Conservation (phyloP, 2,329 filamentous ascomycete species). For the Penicillium sp. region DNA sequence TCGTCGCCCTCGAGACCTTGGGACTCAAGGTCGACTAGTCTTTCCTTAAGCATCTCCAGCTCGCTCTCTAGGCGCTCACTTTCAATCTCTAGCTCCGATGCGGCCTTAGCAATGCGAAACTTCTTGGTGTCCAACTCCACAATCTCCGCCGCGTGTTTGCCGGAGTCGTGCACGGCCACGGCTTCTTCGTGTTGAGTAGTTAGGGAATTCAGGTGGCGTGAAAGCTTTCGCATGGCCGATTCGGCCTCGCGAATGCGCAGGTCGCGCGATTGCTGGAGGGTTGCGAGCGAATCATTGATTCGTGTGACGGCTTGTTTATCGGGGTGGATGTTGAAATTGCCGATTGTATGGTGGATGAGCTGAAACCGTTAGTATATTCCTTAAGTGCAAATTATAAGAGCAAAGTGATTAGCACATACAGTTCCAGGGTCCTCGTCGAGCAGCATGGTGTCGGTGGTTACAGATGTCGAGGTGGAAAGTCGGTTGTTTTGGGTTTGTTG, state of each 20-base stretch:
- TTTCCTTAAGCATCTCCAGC: slow-evolving; percentile 69
- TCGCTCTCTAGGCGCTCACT: slow-evolving; percentile 85
- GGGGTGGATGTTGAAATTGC: slow-evolving; percentile 90
- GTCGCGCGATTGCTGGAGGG: slow-evolving; percentile 79
- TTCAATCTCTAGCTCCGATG: slow-evolving; percentile 86
- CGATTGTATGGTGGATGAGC: slow-evolving; percentile 88
- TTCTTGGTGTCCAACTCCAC: slow-evolving; percentile 87
- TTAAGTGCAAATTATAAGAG: too few species aligned
- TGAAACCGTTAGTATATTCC: slow-evolving; percentile 37
- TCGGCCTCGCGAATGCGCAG: slow-evolving; percentile 71
- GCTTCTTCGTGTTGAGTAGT: slow-evolving; percentile 75
- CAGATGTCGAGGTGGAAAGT: neutral
- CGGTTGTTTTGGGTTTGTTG: slow-evolving; percentile 32
- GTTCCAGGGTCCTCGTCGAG: slow-evolving; percentile 90
- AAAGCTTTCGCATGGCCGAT: slow-evolving; percentile 65
- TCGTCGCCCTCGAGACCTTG: slow-evolving; percentile 78
- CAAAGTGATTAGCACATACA: slow-evolving; percentile 51
- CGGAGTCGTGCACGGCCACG: slow-evolving; percentile 69
- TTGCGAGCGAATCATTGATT: slow-evolving; percentile 77
- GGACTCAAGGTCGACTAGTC: slow-evolving; percentile 77
- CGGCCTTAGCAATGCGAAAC: slow-evolving; percentile 90
- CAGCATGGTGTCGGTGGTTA: slow-evolving; percentile 65
- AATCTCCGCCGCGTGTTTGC: slow-evolving; percentile 79
- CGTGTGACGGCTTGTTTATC: slow-evolving; percentile 82
- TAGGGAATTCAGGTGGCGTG: slow-evolving; percentile 72